Evolutionary conservation across 257 asterid genomes (phyloP).

Genomic region (Rubia yunnanensis): DNA sequence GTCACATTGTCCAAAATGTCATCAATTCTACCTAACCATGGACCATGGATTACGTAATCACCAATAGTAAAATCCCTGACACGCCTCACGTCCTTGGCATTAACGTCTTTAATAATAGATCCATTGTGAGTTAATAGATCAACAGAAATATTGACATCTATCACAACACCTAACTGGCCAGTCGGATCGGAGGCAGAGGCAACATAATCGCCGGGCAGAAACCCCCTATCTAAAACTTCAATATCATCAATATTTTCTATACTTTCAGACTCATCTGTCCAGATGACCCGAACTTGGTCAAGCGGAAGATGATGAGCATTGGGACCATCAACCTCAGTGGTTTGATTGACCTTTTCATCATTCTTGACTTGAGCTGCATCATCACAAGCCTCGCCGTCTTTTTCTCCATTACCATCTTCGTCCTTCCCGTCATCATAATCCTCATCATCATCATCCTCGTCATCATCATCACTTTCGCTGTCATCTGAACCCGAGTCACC

Average conservation of each 20-base stretch:
- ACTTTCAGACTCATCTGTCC: slow-evolving; percentile 83
- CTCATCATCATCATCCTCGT: slow-evolving; percentile 65
- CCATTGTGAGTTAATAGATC: slow-evolving; percentile 65
- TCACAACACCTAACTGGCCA: slow-evolving; percentile 92
- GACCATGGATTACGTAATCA: slow-evolving; percentile 88
- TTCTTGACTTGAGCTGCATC: slow-evolving; percentile 35
- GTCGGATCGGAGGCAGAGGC: slow-evolving; percentile 88
- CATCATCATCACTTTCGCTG: slow-evolving; percentile 64
- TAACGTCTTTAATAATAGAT: slow-evolving; percentile 38
- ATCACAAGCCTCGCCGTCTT: slow-evolving; percentile 30
- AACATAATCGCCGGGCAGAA: slow-evolving; percentile 90
- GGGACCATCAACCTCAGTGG: slow-evolving; percentile 27
- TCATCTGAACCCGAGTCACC: slow-evolving; percentile 95
- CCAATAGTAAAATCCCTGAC: slow-evolving; percentile 81
- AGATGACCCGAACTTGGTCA: slow-evolving; percentile 79
- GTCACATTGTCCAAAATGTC: slow-evolving; percentile 88
- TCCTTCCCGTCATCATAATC: slow-evolving; percentile 59
- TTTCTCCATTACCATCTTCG: slow-evolving; percentile 46
- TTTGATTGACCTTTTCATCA: slow-evolving; percentile 24
- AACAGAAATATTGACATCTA: slow-evolving; percentile 56
- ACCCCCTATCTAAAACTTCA: slow-evolving; percentile 76
- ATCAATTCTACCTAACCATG: slow-evolving; percentile 98
- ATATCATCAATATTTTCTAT: slow-evolving; percentile 47
- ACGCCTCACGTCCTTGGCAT: slow-evolving; percentile 62
- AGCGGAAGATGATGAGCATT: slow-evolving; percentile 47